Conservation (phyloP, 345 rosid species). For the Populus euphratica region DNA sequence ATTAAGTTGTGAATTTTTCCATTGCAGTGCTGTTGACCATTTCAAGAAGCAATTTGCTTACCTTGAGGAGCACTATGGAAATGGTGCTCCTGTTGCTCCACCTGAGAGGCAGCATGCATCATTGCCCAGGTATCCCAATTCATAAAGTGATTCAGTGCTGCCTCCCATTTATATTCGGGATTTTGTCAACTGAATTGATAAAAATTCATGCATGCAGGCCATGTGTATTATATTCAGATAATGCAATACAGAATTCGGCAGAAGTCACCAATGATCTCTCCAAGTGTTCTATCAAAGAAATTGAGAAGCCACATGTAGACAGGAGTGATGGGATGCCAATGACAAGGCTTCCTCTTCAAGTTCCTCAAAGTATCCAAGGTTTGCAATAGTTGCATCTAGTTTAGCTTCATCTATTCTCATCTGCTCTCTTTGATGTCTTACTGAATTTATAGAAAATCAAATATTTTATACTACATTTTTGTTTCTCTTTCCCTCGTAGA, state of each 20-base stretch:
- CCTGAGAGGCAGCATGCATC: constrained; percentile 96
- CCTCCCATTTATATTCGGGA: background rate
- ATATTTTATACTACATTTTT: background rate
- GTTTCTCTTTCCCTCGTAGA: background rate
- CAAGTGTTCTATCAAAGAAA: constrained; percentile 77
- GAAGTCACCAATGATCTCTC: constrained; percentile 70
- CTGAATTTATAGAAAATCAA: background rate
- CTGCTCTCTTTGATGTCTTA: background rate
- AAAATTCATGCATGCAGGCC: constrained; percentile 45
- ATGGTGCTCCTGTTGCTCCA: constrained; percentile 70
- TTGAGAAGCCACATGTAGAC: constrained; percentile 56
- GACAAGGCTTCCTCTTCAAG: constrained; percentile 79
- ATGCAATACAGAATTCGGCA: constrained; percentile 45
- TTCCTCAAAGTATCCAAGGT: constrained; percentile 71
- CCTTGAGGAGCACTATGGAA: constrained; percentile 93
- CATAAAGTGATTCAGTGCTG: background rate
- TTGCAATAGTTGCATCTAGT: background rate
- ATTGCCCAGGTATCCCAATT: constrained; percentile 65
- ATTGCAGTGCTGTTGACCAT: constrained; percentile 91
- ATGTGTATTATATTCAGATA: constrained; percentile 79
- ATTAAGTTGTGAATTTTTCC: constrained; percentile 1
- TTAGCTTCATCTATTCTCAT: background rate
- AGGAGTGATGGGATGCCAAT: constrained; percentile 58
- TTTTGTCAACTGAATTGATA: constrained; percentile 3
- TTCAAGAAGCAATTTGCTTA: constrained; percentile 94